Evolutionary conservation across 2,329 filamentous ascomycete genomes (phyloP).

Genomic region (Aspergillus sp.): DNA sequence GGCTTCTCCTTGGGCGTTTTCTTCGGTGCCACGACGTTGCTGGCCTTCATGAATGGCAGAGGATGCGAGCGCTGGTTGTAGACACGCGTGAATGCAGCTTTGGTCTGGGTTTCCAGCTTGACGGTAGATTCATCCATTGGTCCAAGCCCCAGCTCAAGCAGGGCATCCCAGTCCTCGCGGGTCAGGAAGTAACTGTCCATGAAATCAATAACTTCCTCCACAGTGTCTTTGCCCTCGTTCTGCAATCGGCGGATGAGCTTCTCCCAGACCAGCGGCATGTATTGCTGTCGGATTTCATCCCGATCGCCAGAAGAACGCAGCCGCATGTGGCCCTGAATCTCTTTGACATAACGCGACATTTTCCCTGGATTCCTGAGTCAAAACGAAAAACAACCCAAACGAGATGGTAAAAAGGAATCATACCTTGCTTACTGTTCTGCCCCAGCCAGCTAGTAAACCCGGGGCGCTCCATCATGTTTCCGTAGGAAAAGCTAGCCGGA

Average conservation of each 20-base stretch:
- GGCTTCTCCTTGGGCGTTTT: conserved; percentile 68
- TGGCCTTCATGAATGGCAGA: conserved; percentile 93
- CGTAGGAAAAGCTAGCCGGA: conserved; percentile 79
- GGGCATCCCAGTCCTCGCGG: conserved; percentile 86
- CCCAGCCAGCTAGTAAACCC: conserved; percentile 88
- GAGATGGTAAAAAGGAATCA: conserved; percentile 21
- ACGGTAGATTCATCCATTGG: conserved; percentile 68
- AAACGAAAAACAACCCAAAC: not conserved
- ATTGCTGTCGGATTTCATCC: conserved; percentile 90
- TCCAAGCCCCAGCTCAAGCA: conserved; percentile 85
- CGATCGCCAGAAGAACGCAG: conserved; percentile 83
- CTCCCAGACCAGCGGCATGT: conserved; percentile 81
- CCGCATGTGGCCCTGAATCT: conserved; percentile 96
- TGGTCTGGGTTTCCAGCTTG: conserved; percentile 76
- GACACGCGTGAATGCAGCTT: conserved; percentile 80
- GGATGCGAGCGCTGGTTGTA: conserved; percentile 86
- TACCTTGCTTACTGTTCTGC: conserved; percentile 82
- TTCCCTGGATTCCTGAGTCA: conserved; percentile 38
- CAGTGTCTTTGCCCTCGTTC: conserved; percentile 70
- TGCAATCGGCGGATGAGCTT: conserved; percentile 69
- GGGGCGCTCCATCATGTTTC: conserved; percentile 63
- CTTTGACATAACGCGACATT: conserved; percentile 74
- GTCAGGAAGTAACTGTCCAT: conserved; percentile 98
- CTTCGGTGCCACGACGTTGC: conserved; percentile 65
- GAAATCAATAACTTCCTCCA: conserved; percentile 77